These are phyloP conservation scores for Penicillium dipodomyicola DNA, from an alignment of 495 filamentous ascomycete genomes.

Conservation along the genomic window DNA sequence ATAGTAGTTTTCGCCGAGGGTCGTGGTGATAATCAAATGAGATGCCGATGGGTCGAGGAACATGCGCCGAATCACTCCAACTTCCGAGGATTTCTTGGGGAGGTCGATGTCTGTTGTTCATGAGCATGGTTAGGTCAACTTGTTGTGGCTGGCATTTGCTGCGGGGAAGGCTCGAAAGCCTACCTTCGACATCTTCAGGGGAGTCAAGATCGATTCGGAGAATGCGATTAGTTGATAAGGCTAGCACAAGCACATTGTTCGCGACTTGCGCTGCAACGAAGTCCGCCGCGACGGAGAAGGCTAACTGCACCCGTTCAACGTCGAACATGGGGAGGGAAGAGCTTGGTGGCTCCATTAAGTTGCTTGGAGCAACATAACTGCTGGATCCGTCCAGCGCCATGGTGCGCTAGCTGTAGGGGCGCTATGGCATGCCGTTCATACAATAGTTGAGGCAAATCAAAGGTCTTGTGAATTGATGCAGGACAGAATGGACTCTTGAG, in stretches of 20 bases:
- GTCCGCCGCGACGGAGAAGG: slow-evolving; percentile 86
- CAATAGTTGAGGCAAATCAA: slow-evolving; percentile 11
- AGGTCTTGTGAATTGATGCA: slow-evolving; percentile 11
- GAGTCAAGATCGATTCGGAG: slow-evolving; percentile 90
- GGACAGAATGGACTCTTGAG: slow-evolving; percentile 18
- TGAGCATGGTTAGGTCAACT: slow-evolving; percentile 18
- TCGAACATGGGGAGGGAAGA: slow-evolving; percentile 81
- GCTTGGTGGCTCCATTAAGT: slow-evolving; percentile 58
- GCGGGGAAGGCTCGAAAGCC: slow-evolving; percentile 12
- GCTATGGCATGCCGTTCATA: slow-evolving; percentile 39
- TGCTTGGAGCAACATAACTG: slow-evolving; percentile 54
- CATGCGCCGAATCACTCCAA: slow-evolving; percentile 88
- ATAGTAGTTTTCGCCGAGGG: slow-evolving; percentile 94
- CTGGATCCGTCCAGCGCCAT: slow-evolving; percentile 55
- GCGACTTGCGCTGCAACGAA: slow-evolving; percentile 96
- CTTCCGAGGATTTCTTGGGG: slow-evolving; percentile 86
- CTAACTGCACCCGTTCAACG: slow-evolving; percentile 83
- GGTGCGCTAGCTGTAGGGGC: slow-evolving; percentile 32
- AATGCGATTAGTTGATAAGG: slow-evolving; percentile 83
- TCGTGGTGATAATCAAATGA: slow-evolving; percentile 87
- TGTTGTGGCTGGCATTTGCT: slow-evolving; percentile 18
- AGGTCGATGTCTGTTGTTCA: slow-evolving; percentile 80
- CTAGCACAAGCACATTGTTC: slow-evolving; percentile 92
- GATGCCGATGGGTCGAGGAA: slow-evolving; percentile 97
- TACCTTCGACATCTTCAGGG: slow-evolving; percentile 94